Evolutionary conservation across 768 basidiomycete species (phyloP), one percentile per base, ranked within the genome.

Genomic region (Tubosaeta sp.): DNA sequence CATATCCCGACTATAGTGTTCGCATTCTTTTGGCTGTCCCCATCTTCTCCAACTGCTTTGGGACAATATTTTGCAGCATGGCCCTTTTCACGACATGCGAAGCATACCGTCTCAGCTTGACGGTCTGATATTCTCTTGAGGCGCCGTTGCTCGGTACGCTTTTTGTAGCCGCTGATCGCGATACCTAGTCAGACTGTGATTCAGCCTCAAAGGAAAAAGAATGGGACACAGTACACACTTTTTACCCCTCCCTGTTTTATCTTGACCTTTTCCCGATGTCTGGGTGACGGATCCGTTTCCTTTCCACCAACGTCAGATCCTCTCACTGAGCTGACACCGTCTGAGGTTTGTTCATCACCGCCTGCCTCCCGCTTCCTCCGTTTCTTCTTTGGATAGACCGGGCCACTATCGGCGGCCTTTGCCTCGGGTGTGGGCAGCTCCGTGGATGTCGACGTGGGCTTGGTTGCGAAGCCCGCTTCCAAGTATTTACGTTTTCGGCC

Each of bases 31-130:
- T 61, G 55, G 48, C 52, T 60, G 51, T 70, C 59, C 33, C 54
- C 53, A n/a, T 39, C 62, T 29, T 69, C 44, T 11, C 51, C 46
- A 7, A 22, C 48, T 32, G 71, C 66, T 14, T 73, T 80, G 0
- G 88, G 87, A 64, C 94, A 97, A 51, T 92, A 82, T 65, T 76
- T 84, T 4, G 92, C 92, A 2, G 86, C 75, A 63, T 97, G 94
- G 0, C 94, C 94, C 55, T 76, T 81, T 61, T 84, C 76, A 47
- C 94, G 80, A 72, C 94, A 97, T 3, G 86, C 88, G 67, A 93
- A 95, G 65, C 94, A 97, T 6, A 80, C 83, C 1, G 85, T 92
- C 3, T 73, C 67, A 9, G 76, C 71, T 12, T 75, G 59, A 39
- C 82, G 79, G 43, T 85, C 80, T 3, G 78, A 64, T 46, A 81